These are phyloP conservation scores for Trichomonas vaginalis DNA, from an alignment of 208 protist genomes.

Conservation along the genomic window DNA sequence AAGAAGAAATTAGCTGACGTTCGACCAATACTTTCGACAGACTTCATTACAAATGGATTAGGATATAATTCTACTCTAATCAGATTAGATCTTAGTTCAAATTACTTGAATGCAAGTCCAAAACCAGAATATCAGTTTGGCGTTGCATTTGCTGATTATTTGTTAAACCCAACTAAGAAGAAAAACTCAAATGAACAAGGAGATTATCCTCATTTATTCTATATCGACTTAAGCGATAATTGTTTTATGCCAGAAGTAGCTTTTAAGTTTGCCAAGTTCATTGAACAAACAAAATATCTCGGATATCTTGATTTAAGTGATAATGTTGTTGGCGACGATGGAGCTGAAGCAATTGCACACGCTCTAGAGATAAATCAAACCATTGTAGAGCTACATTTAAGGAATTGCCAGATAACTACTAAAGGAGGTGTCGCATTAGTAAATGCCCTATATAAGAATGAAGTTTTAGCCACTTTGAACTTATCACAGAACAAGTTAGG, in stretches of 20 bases:
- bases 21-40: background rate
- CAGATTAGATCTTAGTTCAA: background rate
- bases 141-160: background rate
- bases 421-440: background rate
- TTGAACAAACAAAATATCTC: background rate
- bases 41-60: background rate
- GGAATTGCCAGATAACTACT: background rate
- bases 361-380: background rate
- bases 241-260: background rate
- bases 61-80: background rate
- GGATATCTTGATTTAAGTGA: background rate
- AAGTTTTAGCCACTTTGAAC: background rate
- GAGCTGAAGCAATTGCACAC: background rate
- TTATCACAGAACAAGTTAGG: background rate
- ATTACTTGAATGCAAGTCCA: background rate
- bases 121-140: background rate
- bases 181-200: background rate
- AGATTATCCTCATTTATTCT: background rate
- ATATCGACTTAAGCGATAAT: background rate
- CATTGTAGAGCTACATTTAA: background rate
- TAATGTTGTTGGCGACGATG: background rate
- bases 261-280: background rate
- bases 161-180: background rate
- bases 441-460: background rate
- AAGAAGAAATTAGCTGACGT: background rate